Base-by-base conservation (phyloP, 345 rosid species). In the Citrus cavaleriei region DNA sequence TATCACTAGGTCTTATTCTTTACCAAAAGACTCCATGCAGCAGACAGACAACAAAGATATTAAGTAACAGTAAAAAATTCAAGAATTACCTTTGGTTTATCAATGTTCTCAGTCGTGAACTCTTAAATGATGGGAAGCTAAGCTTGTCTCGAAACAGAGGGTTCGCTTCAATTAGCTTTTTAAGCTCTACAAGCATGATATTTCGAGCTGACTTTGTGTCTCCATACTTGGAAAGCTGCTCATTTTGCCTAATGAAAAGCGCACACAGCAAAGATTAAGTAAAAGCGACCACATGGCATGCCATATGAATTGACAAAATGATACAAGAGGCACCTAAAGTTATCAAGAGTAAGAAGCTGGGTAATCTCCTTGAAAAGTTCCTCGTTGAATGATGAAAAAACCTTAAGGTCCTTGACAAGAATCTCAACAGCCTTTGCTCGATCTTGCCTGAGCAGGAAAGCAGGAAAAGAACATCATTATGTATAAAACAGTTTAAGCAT, bases 211-310 rank as follows among this genome's bases (percentile, higher is more conserved):
- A 88, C 81, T 89, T 91, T 21, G 95, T 90, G 73, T 94, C 97
- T 35, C 97, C 93, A 58, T 94, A 92, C 81, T 89, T 91, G 1
- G 98, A 92, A 68, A 94, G 94, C 88, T 92, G 94, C 81, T 91
- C 93, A 83, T 92, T 90, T 84, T 91, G 88, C 88, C 98, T 94
- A 86, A 80, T 57, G 25, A 73, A 40, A 12, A 69, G 74, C 12
- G 35, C 64, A 77, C 19, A 68, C 27, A 51, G 69, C 21, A 72
- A 40, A 75, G 22, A 25, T 68, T 77, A 75, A 46, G 46, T 30
- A 77, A 79, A 76, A 69, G 34, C 8, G 27, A 61, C 54, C 37
- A 16, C 46, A 78, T 37, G 21, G 64, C 34, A 10, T 24, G 67
- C 51, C 62, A 72, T 78, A 40, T 58, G 22, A 67, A 75, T 10